Evolutionary conservation across 2,329 filamentous ascomycete species (phyloP).

Genomic region (Fusarium clavum): DNA sequence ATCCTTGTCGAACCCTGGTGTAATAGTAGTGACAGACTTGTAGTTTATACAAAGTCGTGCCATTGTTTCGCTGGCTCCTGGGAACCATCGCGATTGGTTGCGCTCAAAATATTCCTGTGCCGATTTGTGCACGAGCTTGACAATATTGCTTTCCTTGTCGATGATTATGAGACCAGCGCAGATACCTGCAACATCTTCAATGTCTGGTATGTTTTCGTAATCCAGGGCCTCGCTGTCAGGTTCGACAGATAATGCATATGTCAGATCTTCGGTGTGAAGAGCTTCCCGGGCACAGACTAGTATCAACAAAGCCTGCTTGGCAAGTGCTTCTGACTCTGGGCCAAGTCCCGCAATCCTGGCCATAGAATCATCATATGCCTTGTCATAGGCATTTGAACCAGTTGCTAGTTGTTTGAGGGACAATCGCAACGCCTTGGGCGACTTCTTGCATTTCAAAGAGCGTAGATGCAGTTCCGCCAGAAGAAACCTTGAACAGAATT

Average conservation of each 20-base stretch:
- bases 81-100: neutral
- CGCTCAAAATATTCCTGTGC: neutral
- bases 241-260: neutral
- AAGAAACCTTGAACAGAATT: neutral
- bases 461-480: neutral
- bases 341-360: accelerated
- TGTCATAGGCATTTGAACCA: neutral
- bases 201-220: neutral
- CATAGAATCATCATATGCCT: neutral
- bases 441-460: neutral
- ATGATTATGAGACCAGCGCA: neutral
- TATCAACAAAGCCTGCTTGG: neutral
- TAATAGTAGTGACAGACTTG: accelerated
- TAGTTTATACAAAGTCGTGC: neutral
- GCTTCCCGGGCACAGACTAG: neutral
- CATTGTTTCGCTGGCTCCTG: accelerated
- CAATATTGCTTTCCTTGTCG: neutral
- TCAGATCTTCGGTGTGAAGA: neutral
- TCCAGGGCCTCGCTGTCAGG: neutral
- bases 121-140: neutral
- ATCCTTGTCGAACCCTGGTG: accelerated
- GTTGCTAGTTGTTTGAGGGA: accelerated
- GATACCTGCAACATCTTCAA: neutral
- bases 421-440: accelerated
- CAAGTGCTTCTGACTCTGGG: neutral